phyloP scores from a whole-genome alignment of 495 filamentous ascomycete genomes.

The Pseudotulostoma volvatum region DNA sequence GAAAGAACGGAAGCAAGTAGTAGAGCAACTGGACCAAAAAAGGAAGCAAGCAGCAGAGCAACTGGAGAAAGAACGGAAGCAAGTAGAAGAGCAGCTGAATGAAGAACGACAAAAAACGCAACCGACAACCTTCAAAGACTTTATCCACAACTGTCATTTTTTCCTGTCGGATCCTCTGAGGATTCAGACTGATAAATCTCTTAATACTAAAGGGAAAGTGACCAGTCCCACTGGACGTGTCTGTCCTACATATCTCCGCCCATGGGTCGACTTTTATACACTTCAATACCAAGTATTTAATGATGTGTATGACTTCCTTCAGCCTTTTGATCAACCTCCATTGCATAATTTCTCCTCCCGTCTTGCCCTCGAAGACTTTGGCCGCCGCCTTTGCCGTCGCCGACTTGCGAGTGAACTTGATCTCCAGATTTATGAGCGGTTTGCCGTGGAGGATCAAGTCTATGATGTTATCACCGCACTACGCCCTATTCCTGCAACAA shows the following conservation, averaged over 20 bases:
- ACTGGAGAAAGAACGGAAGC: too few relatives aligned
- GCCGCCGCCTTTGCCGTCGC: slow-evolving; percentile 4
- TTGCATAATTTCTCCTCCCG: too few relatives aligned
- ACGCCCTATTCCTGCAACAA: too few relatives aligned
- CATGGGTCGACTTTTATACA: too few relatives aligned
- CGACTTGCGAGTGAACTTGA: too few relatives aligned
- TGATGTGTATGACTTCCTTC: too few relatives aligned
- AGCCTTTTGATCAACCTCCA: too few relatives aligned
- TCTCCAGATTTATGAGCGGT: too few relatives aligned
- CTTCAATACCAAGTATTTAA: too few relatives aligned
- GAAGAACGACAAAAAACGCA: neutral
- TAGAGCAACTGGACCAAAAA: neutral
- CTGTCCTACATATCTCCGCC: neutral
- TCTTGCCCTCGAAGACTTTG: slow-evolving; percentile 13
- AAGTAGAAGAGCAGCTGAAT: too few relatives aligned
- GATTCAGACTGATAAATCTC: neutral
- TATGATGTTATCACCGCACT: slow-evolving; percentile 18
- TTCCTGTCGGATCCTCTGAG: slow-evolving; percentile 1
- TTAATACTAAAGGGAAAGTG: slow-evolving; percentile 3
- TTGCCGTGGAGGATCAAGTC: slow-evolving; percentile 16
- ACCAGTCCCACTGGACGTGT: slow-evolving; percentile 3
- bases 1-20: too few relatives aligned
- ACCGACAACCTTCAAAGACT: slow-evolving; percentile 2
- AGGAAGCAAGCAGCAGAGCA: slow-evolving; percentile 5
- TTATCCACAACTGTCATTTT: neutral